Percentiles rank a stretch among this genome's conserved stretches.
These are phyloP conservation scores for Aphanomyces euteiches DNA, from an alignment of 352 stramenopile genomes.

Conservation along the genomic window DNA sequence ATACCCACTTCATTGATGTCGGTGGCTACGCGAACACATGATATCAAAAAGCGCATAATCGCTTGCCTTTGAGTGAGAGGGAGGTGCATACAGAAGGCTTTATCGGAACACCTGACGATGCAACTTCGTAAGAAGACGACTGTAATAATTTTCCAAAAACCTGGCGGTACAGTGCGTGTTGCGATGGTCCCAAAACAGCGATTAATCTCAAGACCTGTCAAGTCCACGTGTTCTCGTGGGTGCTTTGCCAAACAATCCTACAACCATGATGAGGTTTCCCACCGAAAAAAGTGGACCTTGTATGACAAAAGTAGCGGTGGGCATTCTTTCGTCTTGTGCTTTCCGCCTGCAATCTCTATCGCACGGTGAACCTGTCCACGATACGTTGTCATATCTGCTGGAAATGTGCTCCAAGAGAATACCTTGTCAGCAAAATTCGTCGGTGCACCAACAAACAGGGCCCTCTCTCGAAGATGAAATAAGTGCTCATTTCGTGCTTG, in stretches of 20 bases:
- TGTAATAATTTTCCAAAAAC: background rate
- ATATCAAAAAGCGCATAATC: background rate
- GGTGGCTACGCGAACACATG: slow-evolving; percentile 9
- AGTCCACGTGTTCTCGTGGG: background rate
- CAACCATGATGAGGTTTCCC: background rate
- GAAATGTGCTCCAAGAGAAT: background rate
- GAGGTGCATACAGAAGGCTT: slow-evolving; percentile 18
- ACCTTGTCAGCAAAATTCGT: slow-evolving; percentile 5
- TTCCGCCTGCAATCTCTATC: slow-evolving; percentile 13
- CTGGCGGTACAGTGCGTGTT: slow-evolving; percentile 18
- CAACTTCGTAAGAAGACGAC: no score
- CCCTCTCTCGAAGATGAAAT: slow-evolving; percentile 1
- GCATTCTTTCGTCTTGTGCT: background rate
- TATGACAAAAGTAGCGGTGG: slow-evolving; percentile 19
- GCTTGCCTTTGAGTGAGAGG: background rate
- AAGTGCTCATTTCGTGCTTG: slow-evolving; percentile 10
- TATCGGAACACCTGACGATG: slow-evolving; percentile 10
- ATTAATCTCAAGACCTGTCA: slow-evolving; percentile 10
- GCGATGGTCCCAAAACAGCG: slow-evolving; percentile 9
- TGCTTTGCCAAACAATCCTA: slow-evolving; percentile 25
- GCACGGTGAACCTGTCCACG: background rate
- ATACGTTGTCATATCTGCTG: background rate
- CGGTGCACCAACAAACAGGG: background rate
- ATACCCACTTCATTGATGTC: slow-evolving; percentile 33
- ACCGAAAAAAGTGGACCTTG: slow-evolving; percentile 2